Conservation (phyloP, 1,284 basidiomycete species). For the Fomitopsis palustris region DNA sequence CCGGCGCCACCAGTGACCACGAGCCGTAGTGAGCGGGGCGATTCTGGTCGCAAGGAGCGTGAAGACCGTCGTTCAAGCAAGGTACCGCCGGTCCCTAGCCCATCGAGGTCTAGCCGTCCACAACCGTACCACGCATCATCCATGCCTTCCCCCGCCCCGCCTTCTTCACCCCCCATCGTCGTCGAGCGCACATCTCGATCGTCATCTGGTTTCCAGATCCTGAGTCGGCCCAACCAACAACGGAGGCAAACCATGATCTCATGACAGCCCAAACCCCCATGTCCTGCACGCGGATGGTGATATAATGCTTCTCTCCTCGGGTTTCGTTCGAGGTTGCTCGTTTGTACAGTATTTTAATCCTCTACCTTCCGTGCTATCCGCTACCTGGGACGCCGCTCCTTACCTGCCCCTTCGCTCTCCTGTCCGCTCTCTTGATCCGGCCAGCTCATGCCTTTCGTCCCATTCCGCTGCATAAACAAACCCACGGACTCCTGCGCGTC, state of each 20-base stretch:
- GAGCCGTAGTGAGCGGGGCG: background rate
- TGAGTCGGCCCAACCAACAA: conserved; percentile 15
- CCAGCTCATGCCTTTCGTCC: background rate
- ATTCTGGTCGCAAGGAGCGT: conserved; percentile 4
- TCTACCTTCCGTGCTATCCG: background rate
- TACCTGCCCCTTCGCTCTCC: background rate
- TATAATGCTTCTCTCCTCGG: background rate
- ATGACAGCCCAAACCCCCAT: conserved; percentile 9
- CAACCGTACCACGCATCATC: conserved; percentile 15
- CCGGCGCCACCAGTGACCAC: background rate
- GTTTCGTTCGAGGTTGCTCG: background rate
- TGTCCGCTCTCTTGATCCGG: background rate
- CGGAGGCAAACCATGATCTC: conserved; percentile 20
- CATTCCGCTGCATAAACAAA: background rate
- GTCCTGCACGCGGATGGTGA: background rate
- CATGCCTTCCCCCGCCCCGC: conserved; percentile 12
- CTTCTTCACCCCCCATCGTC: conserved; percentile 15
- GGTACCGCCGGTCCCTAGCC: background rate
- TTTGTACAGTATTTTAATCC: background rate
- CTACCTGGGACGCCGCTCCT: background rate
- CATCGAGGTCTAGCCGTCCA: conserved; percentile 9
- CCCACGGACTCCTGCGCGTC: background rate
- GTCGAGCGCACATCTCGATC: conserved; percentile 10
- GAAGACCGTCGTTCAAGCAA: conserved; percentile 13
- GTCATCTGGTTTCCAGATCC: conserved; percentile 19